These are phyloP conservation scores for Anacardium occidentale DNA, from an alignment of 345 rosid species.

Conservation along the genomic window DNA sequence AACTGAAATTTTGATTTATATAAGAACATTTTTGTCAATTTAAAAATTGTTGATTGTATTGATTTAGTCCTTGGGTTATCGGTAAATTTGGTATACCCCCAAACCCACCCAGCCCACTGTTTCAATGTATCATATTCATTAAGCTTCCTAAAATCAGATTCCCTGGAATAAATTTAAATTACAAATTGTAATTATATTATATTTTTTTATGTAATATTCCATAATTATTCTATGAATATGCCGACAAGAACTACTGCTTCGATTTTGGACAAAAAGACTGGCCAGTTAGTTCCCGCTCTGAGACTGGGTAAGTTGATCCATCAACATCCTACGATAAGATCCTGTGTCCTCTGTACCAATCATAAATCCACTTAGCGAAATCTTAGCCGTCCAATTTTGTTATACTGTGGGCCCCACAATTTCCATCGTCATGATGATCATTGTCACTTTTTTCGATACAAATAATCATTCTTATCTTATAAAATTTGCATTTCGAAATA, in stretches of 20 bases:
- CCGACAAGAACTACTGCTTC: not conserved
- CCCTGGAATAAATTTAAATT: no score
- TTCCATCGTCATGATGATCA: not conserved
- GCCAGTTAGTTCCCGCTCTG: conserved; percentile 3
- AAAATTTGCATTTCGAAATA: not conserved
- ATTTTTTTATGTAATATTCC: no score
- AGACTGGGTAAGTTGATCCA: conserved; percentile 2
- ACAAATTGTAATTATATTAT: no score
- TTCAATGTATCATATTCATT: no score
- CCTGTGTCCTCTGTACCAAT: not conserved
- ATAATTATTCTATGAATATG: not conserved
- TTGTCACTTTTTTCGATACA: not conserved
- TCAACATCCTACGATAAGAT: conserved; percentile 9
- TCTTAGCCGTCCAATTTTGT: not conserved
- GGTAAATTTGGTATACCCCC: no score
- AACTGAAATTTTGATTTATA: no score
- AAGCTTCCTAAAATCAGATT: no score
- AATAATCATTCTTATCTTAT: not conserved
- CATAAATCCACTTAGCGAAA: not conserved
- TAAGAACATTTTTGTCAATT: no score
- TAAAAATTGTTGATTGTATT: no score
- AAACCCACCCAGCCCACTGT: no score
- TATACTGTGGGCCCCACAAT: not conserved
- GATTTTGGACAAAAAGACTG: not conserved
- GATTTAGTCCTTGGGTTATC: no score